Base-by-base conservation (phyloP, 2,329 filamentous ascomycete genomes). In the Sphaceloma murrayae region DNA sequence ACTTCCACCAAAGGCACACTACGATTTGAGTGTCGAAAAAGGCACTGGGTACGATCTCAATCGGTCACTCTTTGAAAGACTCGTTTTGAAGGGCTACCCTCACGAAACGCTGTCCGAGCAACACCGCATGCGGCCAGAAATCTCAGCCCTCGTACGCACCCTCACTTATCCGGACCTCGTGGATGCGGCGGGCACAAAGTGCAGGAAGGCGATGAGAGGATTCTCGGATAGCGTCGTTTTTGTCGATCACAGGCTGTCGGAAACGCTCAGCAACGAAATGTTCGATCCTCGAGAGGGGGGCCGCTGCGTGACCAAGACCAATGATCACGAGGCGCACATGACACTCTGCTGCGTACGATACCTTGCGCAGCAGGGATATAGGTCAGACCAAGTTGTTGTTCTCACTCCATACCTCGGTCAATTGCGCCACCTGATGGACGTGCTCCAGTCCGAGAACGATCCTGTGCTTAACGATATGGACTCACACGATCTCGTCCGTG, bases 401-500 rank as follows among this genome's bases (percentile, higher is more conserved):
- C 56, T 88, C 4, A 86, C 82, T 0, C 78, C 77, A 0, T 82
- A 82, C 47, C 58, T 69, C 0, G 76, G 75, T 0, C 77, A 82
- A 48, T 58, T 77, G 2, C 63, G 70, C 3, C 68, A 68, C 38
- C 63, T 82, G 1, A 69, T 70, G 2, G 53, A 53, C 2, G 57
- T 54, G 1, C 60, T 81, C 54, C 54, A 59, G 1, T 56, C 48
- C 2, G 62, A 67, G 3, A 79, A 78, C 46, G 74, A 78, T 48
- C 73, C 86, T n/a, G 64, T 73, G 1, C 51, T 86, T 3, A 74
- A 72, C 31, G 80, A 86, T 2, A 65, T 74, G 8, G 81, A 86
- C 53, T 51, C 66, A 22, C 71, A 76, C 3, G 72, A 72, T 0
- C 61, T 83, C 5, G 32, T 48, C 8, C 43, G 40, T 11, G 48